Evolutionary conservation across 176 grass and related monocot genomes (phyloP).

Genomic region (Triticum aestivum): DNA sequence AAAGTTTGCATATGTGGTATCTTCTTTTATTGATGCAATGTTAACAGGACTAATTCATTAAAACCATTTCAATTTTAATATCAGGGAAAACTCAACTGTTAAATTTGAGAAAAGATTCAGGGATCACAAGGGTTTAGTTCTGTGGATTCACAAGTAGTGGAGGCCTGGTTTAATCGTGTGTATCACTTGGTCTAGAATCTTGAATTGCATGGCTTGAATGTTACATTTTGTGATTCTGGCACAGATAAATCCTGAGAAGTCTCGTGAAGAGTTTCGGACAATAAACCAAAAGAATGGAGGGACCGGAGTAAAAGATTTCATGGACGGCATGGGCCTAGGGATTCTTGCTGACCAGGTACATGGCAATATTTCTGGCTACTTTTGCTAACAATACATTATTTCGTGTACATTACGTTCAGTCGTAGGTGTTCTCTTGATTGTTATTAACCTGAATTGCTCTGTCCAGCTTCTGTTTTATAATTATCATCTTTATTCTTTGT

Average conservation of each 20-base stretch:
- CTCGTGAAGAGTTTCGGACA: constrained; percentile 79
- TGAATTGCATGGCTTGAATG: not conserved
- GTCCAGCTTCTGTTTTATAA: constrained; percentile 12
- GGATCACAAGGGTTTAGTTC: not conserved
- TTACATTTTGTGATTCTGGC: constrained; percentile 11
- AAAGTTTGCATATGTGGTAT: not conserved
- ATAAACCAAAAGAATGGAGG: constrained; percentile 77
- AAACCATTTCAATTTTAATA: not conserved
- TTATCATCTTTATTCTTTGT: constrained; percentile 22
- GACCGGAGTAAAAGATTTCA: constrained; percentile 89
- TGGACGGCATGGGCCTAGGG: constrained; percentile 97
- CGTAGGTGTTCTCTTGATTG: not conserved
- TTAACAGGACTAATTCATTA: not conserved
- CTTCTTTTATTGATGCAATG: not conserved
- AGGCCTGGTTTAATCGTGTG: not conserved
- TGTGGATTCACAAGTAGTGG: not conserved
- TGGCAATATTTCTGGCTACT: constrained; percentile 9
- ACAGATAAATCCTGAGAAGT: constrained; percentile 95
- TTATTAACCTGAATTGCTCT: not conserved
- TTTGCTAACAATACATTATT: not conserved
- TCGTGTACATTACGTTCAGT: not conserved
- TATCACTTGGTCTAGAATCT: not conserved
- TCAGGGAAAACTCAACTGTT: not conserved
- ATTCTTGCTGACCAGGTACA: constrained; percentile 80
- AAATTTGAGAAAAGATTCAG: not conserved